A percentile compares a stretch with the other conserved stretches of the same genome.
Evolutionary conservation across 495 filamentous ascomycete genomes (phyloP).

Genomic region (Aspergillus kassunensis): DNA sequence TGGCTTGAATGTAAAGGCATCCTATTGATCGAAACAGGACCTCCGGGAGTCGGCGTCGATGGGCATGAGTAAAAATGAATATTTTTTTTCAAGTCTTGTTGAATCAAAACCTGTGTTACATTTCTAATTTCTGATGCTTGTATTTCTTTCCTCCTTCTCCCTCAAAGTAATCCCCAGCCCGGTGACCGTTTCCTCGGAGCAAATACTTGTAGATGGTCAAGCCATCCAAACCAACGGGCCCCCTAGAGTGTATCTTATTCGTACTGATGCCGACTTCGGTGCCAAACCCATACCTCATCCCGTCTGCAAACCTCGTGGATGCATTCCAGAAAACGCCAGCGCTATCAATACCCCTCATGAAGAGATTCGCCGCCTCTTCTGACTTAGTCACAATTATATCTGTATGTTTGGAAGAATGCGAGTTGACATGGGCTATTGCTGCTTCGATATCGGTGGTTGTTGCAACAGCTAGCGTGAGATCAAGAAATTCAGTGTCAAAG

Average conservation of each 20-base stretch:
- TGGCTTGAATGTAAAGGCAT: slow-evolving; percentile 11
- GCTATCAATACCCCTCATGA: slow-evolving; percentile 82
- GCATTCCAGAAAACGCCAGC: slow-evolving; percentile 97
- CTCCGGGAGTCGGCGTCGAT: slow-evolving; percentile 12
- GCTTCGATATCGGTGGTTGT: slow-evolving; percentile 60
- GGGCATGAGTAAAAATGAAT: slow-evolving; percentile 16
- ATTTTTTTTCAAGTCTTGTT: slow-evolving; percentile 4
- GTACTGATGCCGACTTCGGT: slow-evolving; percentile 98
- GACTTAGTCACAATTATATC: slow-evolving; percentile 81
- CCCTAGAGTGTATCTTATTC: slow-evolving; percentile 94
- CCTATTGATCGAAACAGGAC: slow-evolving; percentile 6
- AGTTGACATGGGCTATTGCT: slow-evolving; percentile 86
- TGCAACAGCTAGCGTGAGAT: slow-evolving; percentile 80
- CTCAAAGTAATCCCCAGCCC: slow-evolving; percentile 67
- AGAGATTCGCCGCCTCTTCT: slow-evolving; percentile 60
- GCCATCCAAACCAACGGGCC: slow-evolving; percentile 90
- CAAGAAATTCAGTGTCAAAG: slow-evolving; percentile 86
- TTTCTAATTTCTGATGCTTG: slow-evolving; percentile 60
- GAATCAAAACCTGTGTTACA: slow-evolving; percentile 5
- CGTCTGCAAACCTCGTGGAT: slow-evolving; percentile 89
- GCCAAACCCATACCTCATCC: slow-evolving; percentile 95
- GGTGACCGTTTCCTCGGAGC: slow-evolving; percentile 75
- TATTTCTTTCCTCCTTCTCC: slow-evolving; percentile 58
- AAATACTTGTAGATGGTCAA: slow-evolving; percentile 97
- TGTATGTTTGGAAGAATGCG: slow-evolving; percentile 90